Evolutionary conservation across 345 rosid genomes (phyloP).

Genomic region (Brassica carinata): DNA sequence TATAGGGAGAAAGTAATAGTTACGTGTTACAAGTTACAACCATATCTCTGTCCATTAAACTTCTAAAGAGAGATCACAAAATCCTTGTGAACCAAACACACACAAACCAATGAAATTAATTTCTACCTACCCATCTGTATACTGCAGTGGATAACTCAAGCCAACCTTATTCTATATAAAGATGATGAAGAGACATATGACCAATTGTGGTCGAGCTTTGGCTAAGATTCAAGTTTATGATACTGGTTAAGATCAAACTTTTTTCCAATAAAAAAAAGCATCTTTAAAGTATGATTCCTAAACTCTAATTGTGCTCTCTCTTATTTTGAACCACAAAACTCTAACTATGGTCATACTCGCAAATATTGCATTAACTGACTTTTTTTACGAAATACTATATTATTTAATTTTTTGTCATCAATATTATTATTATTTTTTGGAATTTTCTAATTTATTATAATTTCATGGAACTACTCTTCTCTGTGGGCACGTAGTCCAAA

Average conservation of each 20-base stretch:
- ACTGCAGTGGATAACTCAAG: too few species aligned
- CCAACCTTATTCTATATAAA: neutral
- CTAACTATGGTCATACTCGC: conserved; percentile 13
- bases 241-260: neutral
- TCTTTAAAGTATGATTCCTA: too few species aligned
- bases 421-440: too few species aligned
- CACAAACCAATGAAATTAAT: conserved; percentile 1
- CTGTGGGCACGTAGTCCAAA: too few species aligned
- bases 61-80: conserved; percentile 10
- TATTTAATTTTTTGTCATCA: too few species aligned
- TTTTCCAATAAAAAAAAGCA: neutral
- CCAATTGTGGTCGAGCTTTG: neutral
- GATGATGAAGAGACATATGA: neutral
- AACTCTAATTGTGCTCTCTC: conserved; percentile 2
- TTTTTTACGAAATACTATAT: too few species aligned
- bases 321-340: conserved; percentile 4
- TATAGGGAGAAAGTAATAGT: too few species aligned
- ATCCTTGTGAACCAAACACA: conserved; percentile 21
- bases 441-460: conserved; percentile 36
- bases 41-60: neutral
- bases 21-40: conserved; percentile 12
- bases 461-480: too few species aligned
- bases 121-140: neutral
- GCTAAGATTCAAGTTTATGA: neutral
- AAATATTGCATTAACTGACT: too few species aligned